Evolutionary conservation across 305 asterid genomes (phyloP).

Genomic region (Solanum chacoense): DNA sequence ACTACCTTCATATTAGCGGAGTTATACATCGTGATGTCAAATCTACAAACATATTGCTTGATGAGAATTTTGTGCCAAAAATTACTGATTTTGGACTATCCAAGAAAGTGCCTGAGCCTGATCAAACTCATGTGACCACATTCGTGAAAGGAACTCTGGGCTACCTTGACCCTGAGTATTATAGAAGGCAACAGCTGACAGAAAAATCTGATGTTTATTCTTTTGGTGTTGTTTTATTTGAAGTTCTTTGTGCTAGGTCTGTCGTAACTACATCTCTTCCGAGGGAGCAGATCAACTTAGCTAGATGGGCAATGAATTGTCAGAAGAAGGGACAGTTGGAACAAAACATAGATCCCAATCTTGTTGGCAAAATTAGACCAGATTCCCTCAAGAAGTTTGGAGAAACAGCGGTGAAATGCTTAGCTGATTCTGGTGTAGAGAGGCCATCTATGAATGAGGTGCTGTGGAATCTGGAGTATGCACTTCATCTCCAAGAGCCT

Average conservation of each 20-base stretch:
- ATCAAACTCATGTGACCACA: no score
- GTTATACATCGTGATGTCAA: no score
- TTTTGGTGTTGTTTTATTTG: no score
- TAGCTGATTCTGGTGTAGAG: conserved; percentile 34
- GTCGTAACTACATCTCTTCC: not conserved
- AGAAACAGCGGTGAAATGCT: conserved; percentile 47
- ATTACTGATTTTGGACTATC: no score
- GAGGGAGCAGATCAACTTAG: not conserved
- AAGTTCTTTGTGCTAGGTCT: no score
- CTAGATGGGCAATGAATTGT: not conserved
- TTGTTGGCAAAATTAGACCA: conserved; percentile 25
- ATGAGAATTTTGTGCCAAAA: no score
- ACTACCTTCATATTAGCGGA: no score
- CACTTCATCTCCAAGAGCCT: conserved; percentile 37
- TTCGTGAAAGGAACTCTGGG: rapidly evolving
- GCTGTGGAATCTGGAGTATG: conserved; percentile 49
- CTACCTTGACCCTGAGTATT: no score
- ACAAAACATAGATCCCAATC: conserved; percentile 27
- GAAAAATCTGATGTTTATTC: no score
- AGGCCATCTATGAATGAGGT: conserved; percentile 62
- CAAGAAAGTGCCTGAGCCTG: no score
- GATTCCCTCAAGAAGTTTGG: conserved; percentile 45
- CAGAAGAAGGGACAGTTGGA: conserved; percentile 40
- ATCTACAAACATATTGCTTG: no score
- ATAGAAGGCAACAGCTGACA: no score